Conservation (phyloP, 768 basidiomycete genomes). For the Suillus ampliporus region DNA sequence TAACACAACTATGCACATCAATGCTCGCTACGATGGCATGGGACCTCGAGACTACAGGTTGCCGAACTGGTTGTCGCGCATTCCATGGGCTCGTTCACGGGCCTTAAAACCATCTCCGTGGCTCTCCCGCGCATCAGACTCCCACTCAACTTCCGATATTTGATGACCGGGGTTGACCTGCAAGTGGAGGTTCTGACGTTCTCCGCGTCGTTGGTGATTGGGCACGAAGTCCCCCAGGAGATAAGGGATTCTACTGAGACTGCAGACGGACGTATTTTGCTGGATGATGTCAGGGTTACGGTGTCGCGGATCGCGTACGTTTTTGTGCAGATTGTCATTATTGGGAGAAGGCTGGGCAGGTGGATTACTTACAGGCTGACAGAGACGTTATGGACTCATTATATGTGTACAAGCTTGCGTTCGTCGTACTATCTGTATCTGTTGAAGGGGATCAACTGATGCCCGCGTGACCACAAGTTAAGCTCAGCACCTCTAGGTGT, state of each 20-base stretch:
- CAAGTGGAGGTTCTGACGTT: background rate
- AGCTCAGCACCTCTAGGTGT: too few species aligned
- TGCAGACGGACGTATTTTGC: background rate
- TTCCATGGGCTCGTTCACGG: constrained; percentile 41
- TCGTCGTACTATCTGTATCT: too few species aligned
- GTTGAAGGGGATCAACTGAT: too few species aligned
- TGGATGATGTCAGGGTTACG: background rate
- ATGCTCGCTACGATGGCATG: too few species aligned
- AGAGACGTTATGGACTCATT: background rate
- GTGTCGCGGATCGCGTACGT: background rate
- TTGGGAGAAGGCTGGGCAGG: background rate
- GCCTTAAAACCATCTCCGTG: constrained; percentile 19
- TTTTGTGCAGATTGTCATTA: background rate
- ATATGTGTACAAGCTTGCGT: background rate
- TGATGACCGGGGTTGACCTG: too few species aligned
- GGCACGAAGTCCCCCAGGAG: background rate
- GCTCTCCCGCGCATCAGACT: background rate
- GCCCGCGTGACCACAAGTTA: too few species aligned
- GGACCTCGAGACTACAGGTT: background rate
- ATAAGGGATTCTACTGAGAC: background rate
- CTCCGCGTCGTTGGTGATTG: background rate
- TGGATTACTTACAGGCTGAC: background rate
- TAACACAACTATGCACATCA: too few species aligned
- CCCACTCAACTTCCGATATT: background rate
- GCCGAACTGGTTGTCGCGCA: background rate